Conservation (phyloP, 2,329 filamentous ascomycete genomes). For the Monosporascus sp. region DNA sequence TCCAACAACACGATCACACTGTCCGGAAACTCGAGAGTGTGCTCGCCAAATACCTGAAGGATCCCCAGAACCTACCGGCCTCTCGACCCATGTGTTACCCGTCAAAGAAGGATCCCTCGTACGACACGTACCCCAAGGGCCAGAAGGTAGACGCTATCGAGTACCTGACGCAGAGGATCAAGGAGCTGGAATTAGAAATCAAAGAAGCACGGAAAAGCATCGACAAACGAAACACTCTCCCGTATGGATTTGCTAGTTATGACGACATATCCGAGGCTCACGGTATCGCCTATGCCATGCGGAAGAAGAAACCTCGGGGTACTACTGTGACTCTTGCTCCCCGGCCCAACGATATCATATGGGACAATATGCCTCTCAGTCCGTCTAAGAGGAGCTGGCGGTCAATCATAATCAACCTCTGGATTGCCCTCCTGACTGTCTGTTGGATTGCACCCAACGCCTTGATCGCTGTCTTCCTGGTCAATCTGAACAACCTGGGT, state of each 20-base stretch:
- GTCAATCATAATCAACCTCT: slow-evolving; percentile 73
- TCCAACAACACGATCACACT: slow-evolving; percentile 73
- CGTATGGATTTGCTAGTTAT: slow-evolving; percentile 93
- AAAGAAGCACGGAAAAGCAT: slow-evolving; percentile 75
- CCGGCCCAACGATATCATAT: slow-evolving; percentile 86
- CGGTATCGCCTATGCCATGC: slow-evolving; percentile 73
- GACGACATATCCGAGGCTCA: slow-evolving; percentile 84
- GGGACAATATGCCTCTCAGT: slow-evolving; percentile 81
- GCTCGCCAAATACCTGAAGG: slow-evolving; percentile 83
- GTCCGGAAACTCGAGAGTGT: slow-evolving; percentile 80
- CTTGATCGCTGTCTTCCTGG: slow-evolving; percentile 87
- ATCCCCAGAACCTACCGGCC: slow-evolving; percentile 73
- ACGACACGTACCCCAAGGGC: slow-evolving; percentile 52
- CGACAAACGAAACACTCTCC: slow-evolving; percentile 81
- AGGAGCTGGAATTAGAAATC: slow-evolving; percentile 75
- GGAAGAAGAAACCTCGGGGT: slow-evolving; percentile 74
- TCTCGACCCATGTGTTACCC: slow-evolving; percentile 74
- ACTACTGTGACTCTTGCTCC: slow-evolving; percentile 75
- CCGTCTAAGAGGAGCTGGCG: slow-evolving; percentile 65
- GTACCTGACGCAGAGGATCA: slow-evolving; percentile 81
- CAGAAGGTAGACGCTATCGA: slow-evolving; percentile 91
- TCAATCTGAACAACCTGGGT: slow-evolving; percentile 77
- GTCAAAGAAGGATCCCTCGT: slow-evolving; percentile 71
- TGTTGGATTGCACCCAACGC: slow-evolving; percentile 91
- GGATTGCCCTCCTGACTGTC: slow-evolving; percentile 74